Percentiles rank a stretch among this genome's conserved stretches.
These are phyloP conservation scores for Aphanomyces astaci DNA, from an alignment of 352 stramenopile species.

Conservation along the genomic window DNA sequence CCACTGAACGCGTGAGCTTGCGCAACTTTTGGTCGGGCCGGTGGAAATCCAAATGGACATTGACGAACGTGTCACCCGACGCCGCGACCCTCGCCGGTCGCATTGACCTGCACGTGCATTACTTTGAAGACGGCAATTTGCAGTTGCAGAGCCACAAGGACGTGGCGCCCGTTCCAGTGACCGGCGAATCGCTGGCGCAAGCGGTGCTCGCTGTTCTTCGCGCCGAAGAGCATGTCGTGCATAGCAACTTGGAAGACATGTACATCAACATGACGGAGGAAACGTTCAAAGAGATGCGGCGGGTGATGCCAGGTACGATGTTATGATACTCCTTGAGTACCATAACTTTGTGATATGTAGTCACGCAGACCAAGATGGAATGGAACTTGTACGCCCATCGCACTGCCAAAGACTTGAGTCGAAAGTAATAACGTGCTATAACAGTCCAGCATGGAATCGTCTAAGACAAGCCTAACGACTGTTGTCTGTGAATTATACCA, in stretches of 20 bases:
- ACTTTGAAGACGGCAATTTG: conserved; percentile 95
- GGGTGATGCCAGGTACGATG: conserved; percentile 83
- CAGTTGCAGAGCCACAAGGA: conserved; percentile 82
- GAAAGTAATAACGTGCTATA: conserved; percentile 51
- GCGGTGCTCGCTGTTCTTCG: conserved; percentile 70
- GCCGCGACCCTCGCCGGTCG: conserved; percentile 30
- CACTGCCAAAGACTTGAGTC: conserved; percentile 61
- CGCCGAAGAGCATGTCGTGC: conserved; percentile 73
- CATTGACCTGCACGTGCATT: conserved; percentile 87
- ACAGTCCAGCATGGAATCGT: no score
- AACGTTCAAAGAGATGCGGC: conserved; percentile 92
- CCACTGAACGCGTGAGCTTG: neutral
- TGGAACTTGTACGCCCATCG: conserved; percentile 79
- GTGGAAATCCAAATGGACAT: conserved; percentile 69
- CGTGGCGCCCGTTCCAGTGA: conserved; percentile 22
- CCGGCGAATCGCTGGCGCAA: conserved; percentile 34
- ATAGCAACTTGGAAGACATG: conserved; percentile 89
- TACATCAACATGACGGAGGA: conserved; percentile 93
- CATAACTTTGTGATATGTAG: conserved; percentile 25
- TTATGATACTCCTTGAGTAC: neutral
- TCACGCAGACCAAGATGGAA: conserved; percentile 85
- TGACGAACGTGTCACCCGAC: conserved; percentile 37
- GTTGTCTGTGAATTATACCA: no score
- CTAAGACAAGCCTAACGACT: no score
- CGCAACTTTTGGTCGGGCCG: conserved; percentile 51